Base-by-base conservation (phyloP, 2,329 filamentous ascomycete genomes). In the Colletotrichum phormii region DNA sequence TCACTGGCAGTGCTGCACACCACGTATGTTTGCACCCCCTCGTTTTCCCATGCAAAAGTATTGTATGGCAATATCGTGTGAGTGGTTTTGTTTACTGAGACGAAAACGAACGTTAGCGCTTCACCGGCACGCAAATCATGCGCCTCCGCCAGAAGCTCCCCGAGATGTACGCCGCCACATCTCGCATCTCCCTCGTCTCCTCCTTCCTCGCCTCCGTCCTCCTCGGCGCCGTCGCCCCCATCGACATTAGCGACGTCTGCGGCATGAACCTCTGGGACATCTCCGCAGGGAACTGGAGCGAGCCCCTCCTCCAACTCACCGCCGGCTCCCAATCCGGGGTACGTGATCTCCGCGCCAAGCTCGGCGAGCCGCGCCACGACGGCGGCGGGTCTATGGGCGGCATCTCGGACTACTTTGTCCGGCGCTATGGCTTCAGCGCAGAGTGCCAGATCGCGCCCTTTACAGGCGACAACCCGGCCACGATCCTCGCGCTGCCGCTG, bases 221-320 rank as follows among this genome's bases (percentile, higher is more conserved):
- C 81, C 88, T 98, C 15, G 97, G 97, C 67, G 86, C 88, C 75
- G 89, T 98, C 75, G 96, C 97, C 0, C 95, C 95, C 0, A 92
- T 98, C 76, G 97, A 99, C 81, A 95, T 98, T 77, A 93, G 93
- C 78, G 97, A 99, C 83, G 95, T 96, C 29, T 97, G 95, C 78
- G 97, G 97, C 66, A 98, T 98, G 93, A 98, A 98, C 81, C 87
- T 99, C 7, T 98, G 95, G 95, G 95, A 98, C 79, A 95, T 98
- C 75, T 86, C 91, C 75, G 86, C 88, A 24, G 91, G 93, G 75
- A 81, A 83, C 24, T 98, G 95, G 91, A 91, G 93, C 76, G 90
- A 95, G 69, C 85, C 89, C 22, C 89, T 98, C 1, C 89, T 99
- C 22, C 87, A 89, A 51, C 91, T 98, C 13, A 90, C 93, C 24